Evolutionary conservation across 2,329 filamentous ascomycete species (phyloP).

Genomic region (Cladorrhinum sp.): DNA sequence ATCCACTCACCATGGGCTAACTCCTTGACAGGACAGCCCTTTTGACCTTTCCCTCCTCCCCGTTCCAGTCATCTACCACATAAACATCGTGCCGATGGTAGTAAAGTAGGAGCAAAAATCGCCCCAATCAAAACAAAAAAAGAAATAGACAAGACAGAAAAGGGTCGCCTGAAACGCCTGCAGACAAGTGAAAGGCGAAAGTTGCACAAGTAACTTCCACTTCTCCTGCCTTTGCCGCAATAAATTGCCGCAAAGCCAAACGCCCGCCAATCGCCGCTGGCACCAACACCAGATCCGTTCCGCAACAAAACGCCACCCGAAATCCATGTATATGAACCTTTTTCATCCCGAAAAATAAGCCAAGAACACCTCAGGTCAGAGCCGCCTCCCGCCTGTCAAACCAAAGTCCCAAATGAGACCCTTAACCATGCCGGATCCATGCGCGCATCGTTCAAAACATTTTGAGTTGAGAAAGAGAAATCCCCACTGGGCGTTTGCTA

Average conservation of each 20-base stretch:
- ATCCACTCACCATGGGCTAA: neutral
- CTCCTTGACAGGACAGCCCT: neutral
- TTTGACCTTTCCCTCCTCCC: neutral
- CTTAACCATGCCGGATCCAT: constrained; percentile 4
- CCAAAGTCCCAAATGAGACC: neutral
- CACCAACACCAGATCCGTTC: neutral
- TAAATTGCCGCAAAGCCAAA: neutral
- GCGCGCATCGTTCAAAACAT: neutral
- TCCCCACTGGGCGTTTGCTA: neutral
- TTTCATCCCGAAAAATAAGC: neutral
- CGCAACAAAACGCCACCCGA: neutral
- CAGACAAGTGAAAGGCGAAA: neutral
- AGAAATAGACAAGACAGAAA: neutral
- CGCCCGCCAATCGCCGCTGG: neutral
- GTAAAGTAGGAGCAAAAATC: neutral
- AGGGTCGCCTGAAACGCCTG: neutral
- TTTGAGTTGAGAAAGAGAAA: neutral
- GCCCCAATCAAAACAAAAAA: neutral
- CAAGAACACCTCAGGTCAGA: neutral
- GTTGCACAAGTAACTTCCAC: neutral
- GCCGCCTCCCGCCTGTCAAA: neutral
- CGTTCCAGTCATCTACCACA: neutral
- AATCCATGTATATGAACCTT: constrained; percentile 7
- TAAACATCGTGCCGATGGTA: neutral
- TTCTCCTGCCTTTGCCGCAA: neutral